Percentiles rank a stretch among this genome's conserved stretches.
Conservation (phyloP, 2,329 filamentous ascomycete genomes). For the Mycosphaerelloides madeirae region DNA sequence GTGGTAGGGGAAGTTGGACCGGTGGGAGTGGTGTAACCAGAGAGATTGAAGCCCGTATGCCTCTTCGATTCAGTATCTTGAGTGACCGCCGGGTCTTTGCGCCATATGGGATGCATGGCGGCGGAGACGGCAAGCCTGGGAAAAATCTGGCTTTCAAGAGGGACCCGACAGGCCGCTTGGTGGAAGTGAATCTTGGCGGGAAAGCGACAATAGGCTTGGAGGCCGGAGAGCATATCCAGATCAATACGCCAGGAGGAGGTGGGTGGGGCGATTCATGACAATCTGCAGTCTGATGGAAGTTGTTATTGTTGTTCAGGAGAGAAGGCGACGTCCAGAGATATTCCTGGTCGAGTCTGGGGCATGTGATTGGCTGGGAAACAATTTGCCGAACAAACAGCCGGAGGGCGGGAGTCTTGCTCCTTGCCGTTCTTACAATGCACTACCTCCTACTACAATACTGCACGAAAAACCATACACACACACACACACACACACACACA, state of each 20-base stretch:
- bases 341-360: no score
- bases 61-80: conserved; percentile 29
- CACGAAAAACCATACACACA: no score
- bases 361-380: no score
- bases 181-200: conserved; percentile 21
- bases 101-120: conserved; percentile 33
- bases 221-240: conserved; percentile 20
- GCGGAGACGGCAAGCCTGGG: conserved; percentile 29
- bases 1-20: conserved; percentile 27
- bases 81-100: conserved; percentile 31
- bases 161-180: conserved; percentile 8
- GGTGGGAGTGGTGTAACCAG: conserved; percentile 33
- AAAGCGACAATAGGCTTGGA: conserved; percentile 18
- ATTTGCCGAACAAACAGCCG: no score
- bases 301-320: no score
- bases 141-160: conserved; percentile 29
- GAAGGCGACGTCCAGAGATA: no score
- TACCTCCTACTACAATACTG: no score
- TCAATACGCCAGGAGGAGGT: conserved; percentile 27
- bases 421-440: no score
- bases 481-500: no score
- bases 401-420: no score
- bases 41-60: conserved; percentile 29
- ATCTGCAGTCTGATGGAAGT: no score
- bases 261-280: conserved; percentile 4